Evolutionary conservation across 2,329 filamentous ascomycete species (phyloP).

Genomic region (Basipetospora chlamydospora): DNA sequence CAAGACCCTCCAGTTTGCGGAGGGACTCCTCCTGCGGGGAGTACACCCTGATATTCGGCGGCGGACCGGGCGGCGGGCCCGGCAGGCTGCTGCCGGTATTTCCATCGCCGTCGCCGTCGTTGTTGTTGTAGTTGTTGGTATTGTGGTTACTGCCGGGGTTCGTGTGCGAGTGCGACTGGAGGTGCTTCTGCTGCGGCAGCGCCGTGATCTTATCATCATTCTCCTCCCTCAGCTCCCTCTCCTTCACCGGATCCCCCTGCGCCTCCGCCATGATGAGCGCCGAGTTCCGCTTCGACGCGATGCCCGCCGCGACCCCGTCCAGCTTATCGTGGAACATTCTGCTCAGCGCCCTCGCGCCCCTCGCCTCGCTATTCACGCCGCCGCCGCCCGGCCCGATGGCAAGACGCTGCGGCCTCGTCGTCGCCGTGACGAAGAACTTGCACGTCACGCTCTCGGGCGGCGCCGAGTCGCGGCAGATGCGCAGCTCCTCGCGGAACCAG

Average conservation of each 20-base stretch:
- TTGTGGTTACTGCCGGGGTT: no score
- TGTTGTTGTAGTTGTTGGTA: no score
- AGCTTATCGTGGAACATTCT: constrained; percentile 73
- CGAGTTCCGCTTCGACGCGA: constrained; percentile 76
- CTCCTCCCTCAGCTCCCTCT: constrained; percentile 65
- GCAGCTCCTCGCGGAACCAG: constrained; percentile 91
- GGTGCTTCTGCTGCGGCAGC: constrained; percentile 54
- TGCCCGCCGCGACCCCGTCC: constrained; percentile 74
- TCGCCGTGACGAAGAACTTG: constrained; percentile 84
- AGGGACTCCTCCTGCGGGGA: constrained; percentile 11
- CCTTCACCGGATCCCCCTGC: constrained; percentile 61
- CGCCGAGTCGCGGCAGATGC: constrained; percentile 80
- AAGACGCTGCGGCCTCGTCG: constrained; percentile 34
- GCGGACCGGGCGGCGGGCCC: constrained; percentile 15
- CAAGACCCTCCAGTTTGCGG: constrained; percentile 1
- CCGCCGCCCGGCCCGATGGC: constrained; percentile 11
- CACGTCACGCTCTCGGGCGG: constrained; percentile 81
- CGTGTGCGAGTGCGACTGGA: constrained; percentile 33
- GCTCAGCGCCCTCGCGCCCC: constrained; percentile 43
- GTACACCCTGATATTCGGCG: constrained; percentile 11
- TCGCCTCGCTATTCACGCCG: constrained; percentile 10
- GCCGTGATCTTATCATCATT: constrained; percentile 76
- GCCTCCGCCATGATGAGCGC: constrained; percentile 72
- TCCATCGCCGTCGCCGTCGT: constrained; percentile 12
- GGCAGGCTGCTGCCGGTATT: no score